Evolutionary conservation across 1,139 yeast species (phyloP), one percentile per base, ranked within the genome.

Genomic region (Candida smagusa): DNA sequence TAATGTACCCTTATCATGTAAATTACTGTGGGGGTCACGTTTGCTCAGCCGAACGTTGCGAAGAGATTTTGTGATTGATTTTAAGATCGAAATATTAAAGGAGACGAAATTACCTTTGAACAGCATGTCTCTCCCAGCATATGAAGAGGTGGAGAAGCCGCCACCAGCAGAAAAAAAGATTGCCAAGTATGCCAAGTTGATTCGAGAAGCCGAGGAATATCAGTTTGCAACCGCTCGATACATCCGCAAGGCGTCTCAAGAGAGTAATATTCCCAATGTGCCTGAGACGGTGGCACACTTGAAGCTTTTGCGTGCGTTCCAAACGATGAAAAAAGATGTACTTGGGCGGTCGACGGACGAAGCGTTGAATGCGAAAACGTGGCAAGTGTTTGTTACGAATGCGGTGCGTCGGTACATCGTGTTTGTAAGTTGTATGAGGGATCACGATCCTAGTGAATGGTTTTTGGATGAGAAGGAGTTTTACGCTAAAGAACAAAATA

Each of bases 271-370:
- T 11, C 29, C 29, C 4, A 12, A 12, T 12, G 12, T 27, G 9
- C 29, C 31, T 7, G 45, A 42, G 22, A 42, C 44, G 39, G 43
- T 56, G 7, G 53, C 60, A 4, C 70, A 65, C 46, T 50, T 66
- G 38, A 62, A 57, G 47, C 49, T 66, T 23, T 43, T 66, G 16
- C 53, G 51, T 31, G 56, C 63, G 1, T 61, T 66, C 40, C 45
- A 43, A n/a, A 49, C 41, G 3, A 50, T 64, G 40, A 56, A 60
- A 33, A 30, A 42, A 28, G 37, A 44, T 7, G 39, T 53, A 4
- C 9, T 29, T 23, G 34, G 34, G 6, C 3, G 19, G 19, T 9
- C 19, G 9, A 11, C 9, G 4, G 37, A 29, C 9, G 34, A 35
- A 9, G 12, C 21, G 9, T 11, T 24, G 22, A 33, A 36, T 8